Conservation (phyloP, 2,329 filamentous ascomycete genomes). For the Hymenoscyphus fructigenus region DNA sequence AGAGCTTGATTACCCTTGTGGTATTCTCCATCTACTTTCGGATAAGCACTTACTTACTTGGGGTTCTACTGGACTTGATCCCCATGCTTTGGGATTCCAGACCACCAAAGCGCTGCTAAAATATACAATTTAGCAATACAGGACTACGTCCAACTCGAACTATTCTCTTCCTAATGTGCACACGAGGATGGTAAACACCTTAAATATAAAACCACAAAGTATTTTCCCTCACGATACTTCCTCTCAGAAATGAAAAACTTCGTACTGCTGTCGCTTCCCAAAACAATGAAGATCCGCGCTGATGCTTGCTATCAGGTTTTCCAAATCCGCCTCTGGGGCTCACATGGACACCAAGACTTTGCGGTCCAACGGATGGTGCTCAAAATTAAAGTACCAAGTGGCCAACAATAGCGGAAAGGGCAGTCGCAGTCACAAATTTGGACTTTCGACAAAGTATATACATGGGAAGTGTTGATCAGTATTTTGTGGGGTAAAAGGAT, state of each 20-base stretch:
- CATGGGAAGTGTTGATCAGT: not conserved
- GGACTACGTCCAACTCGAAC: not conserved
- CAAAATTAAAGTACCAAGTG: slow-evolving; percentile 4
- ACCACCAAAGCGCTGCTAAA: not conserved
- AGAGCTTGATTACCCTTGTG: not conserved
- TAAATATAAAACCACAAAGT: not conserved
- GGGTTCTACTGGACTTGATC: not conserved
- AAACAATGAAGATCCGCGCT: not conserved
- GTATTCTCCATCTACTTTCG: not conserved
- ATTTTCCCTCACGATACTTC: not conserved
- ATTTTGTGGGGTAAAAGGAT: slow-evolving; percentile 4
- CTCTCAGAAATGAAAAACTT: not conserved
- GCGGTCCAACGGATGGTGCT: slow-evolving; percentile 22
- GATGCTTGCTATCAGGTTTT: not conserved
- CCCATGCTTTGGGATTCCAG: not conserved
- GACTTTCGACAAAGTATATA: not conserved
- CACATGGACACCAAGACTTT: not conserved
- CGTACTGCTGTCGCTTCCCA: not conserved
- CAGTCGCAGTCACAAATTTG: not conserved
- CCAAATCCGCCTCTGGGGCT: not conserved
- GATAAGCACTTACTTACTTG: not conserved
- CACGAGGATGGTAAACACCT: not conserved
- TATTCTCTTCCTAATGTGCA: not conserved
- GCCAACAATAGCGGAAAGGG: not conserved
- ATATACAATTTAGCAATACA: not conserved